These are phyloP conservation scores for Thecaphora thlaspeos DNA, from an alignment of 1,284 basidiomycete species.

Conservation along the genomic window DNA sequence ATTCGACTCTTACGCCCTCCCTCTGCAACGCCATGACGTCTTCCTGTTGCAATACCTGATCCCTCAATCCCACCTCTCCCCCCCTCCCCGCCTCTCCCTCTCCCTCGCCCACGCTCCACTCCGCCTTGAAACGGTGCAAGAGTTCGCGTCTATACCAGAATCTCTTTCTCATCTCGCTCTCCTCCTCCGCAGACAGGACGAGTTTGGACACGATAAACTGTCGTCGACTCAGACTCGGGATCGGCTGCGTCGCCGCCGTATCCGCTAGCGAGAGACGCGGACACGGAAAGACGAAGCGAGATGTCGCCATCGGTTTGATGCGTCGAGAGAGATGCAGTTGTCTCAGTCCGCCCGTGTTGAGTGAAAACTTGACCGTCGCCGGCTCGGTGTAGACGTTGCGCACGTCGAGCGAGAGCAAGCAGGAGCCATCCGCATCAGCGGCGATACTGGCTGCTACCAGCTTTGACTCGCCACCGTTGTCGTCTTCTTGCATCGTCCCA, in stretches of 20 bases:
- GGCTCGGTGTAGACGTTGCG: slow-evolving; percentile 80
- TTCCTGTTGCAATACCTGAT: slow-evolving; percentile 2
- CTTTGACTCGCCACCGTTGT: slow-evolving; percentile 6
- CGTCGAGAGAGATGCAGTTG: slow-evolving; percentile 14
- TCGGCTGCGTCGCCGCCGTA: slow-evolving; percentile 62
- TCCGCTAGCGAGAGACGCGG: slow-evolving; percentile 62
- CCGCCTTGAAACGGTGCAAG: slow-evolving; percentile 68
- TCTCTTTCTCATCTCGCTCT: slow-evolving; percentile 68
- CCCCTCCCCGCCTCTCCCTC: slow-evolving; percentile 1
- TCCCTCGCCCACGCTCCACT: slow-evolving; percentile 66
- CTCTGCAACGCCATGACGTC: slow-evolving; percentile 5
- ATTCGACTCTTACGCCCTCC: slow-evolving; percentile 8
- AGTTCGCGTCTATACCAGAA: slow-evolving; percentile 94
- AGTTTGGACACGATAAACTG: slow-evolving; percentile 86
- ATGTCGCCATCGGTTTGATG: slow-evolving; percentile 13
- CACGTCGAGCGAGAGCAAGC: slow-evolving; percentile 80
- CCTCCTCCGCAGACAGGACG: slow-evolving; percentile 66
- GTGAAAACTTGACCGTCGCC: slow-evolving; percentile 77
- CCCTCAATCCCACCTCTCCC: not conserved
- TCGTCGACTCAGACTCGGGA: slow-evolving; percentile 75
- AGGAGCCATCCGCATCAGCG: slow-evolving; percentile 66
- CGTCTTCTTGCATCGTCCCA: slow-evolving; percentile 1
- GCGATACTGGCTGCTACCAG: not conserved
- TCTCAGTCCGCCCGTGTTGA: slow-evolving; percentile 58
- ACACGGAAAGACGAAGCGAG: slow-evolving; percentile 56